Base-by-base conservation (phyloP, 2,329 filamentous ascomycete species). In the Cercospora sp. region DNA sequence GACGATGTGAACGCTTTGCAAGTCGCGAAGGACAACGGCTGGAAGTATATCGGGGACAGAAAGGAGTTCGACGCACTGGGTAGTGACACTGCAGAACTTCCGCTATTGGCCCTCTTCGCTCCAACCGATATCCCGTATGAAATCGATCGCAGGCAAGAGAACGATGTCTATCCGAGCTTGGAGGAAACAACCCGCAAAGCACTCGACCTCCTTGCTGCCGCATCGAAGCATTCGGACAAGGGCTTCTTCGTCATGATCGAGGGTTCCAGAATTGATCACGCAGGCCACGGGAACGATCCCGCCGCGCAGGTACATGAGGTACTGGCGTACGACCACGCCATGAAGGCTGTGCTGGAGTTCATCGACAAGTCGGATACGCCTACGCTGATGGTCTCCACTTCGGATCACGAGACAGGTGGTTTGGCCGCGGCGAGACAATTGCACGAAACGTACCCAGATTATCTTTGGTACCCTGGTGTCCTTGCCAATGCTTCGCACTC, bases 161-260 rank as follows among this genome's bases (percentile, higher is more conserved):
- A 90, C 65, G 88, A 95, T 64, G 79, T 89, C 31, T 98, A 97
- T 77, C 95, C 95, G 3, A 94, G 92, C 16, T 83, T 99, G 48
- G 91, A 91, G 77, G 94, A 97, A 80, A 98, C 97, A 93, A 88
- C 94, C 8, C 85, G 86, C 73, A 92, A 92, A 16, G 94, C 95
- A 1, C 83, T 99, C 69, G 87, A 86, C 13, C 89, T 92, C 1
- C 86, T 99, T 26, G 90, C 91, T 70, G 88, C 89, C 67, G 95
- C 94, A 0, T 97, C 95, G 0, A 85, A 87, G 76, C 85, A 94
- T 76, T 93, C 87, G 70, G 93, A 98, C 51, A 89, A 96, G 80
- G 95, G 95, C 4, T 99, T 98, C 84, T 99, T 99, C 81, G 84
- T 99, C 74, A 97, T 99, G 94, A 96, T 99, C 69, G 95, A 99